phyloP scores from a whole-genome alignment of 306 rosid genomes.

The Begonia loranthoides region DNA sequence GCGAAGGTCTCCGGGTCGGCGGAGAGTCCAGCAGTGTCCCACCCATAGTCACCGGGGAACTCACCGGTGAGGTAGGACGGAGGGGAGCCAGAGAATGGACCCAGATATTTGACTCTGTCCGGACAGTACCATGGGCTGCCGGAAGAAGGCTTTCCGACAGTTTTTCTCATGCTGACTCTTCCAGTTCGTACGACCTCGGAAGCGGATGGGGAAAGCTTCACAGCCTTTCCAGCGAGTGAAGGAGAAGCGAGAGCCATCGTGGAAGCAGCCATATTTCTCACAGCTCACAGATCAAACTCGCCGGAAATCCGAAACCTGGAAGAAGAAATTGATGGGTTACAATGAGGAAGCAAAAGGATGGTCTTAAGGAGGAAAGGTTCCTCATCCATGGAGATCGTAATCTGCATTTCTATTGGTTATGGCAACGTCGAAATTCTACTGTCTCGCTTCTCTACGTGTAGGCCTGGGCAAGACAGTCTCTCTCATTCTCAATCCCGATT shows the following conservation, averaged over 20 bases:
- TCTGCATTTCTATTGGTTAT: background rate
- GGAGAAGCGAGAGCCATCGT: constrained; percentile 80
- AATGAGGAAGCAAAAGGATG: background rate
- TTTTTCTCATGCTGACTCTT: constrained; percentile 50
- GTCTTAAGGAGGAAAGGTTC: background rate
- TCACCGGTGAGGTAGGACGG: constrained; percentile 62
- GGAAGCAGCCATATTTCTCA: constrained; percentile 6
- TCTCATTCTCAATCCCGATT: no score
- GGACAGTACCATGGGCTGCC: constrained; percentile 90
- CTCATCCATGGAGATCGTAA: background rate
- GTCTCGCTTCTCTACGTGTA: no score
- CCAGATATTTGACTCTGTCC: constrained; percentile 82
- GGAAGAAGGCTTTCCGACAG: constrained; percentile 19
- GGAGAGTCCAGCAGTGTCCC: constrained; percentile 91
- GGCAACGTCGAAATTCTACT: background rate
- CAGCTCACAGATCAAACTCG: background rate
- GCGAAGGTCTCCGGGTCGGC: constrained; percentile 97
- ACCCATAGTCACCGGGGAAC: constrained; percentile 79
- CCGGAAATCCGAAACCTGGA: no score
- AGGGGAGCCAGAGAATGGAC: constrained; percentile 78
- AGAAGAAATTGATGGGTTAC: background rate
- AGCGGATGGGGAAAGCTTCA: constrained; percentile 36
- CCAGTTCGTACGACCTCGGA: constrained; percentile 18
- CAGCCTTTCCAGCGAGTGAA: constrained; percentile 50
- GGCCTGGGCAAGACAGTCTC: no score